Base-by-base conservation (phyloP, 2,329 filamentous ascomycete genomes). In the Penicillium sp. region DNA sequence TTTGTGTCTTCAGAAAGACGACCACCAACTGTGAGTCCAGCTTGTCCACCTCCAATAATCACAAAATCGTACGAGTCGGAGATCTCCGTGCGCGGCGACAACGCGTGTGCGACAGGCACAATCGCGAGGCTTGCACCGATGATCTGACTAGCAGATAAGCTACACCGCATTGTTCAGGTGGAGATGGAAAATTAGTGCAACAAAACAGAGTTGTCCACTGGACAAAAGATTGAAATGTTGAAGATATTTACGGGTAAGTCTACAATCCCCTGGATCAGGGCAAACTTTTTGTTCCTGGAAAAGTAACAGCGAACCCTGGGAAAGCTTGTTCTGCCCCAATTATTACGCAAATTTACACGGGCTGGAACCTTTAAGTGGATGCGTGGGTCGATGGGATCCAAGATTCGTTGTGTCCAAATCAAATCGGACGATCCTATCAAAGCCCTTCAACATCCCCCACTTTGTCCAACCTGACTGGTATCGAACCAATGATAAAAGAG, bases 31-130 rank as follows among this genome's bases (percentile, higher is more conserved):
- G 76, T 77, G n/a, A 85, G 72, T 16, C 83, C 83, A 14, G 81
- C 81, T 7, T 81, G 84, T 7, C 83, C 83, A 35, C 83, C 83
- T 31, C 83, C 83, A 23, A 84, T 69, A 55, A 85, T 66, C 39
- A 84, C 61, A 57, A 71, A 70, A 50, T 71, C 69, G 31, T 70
- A 71, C 3, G 67, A 60, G 43, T 71, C 65, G 2, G 56, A 54
- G 45, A 72, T 68, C 57, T 69, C 45, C 39, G 68, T 64, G 57
- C 68, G 57, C 54, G 68, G 64, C 6, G 64, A 59, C 31, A 70
- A 59, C 9, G 67, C 68, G 44, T 60, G 59, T 9, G 56, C 62
- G 2, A 64, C 27, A 23, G 65, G 59, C 21, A 59, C 64, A 29
- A 68, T 53, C 47, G 52, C 54, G 44, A 57, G 44, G n/a, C 27